phyloP scores from a whole-genome alignment of 2,329 filamentous ascomycete species.

The Knufia fluminis region DNA sequence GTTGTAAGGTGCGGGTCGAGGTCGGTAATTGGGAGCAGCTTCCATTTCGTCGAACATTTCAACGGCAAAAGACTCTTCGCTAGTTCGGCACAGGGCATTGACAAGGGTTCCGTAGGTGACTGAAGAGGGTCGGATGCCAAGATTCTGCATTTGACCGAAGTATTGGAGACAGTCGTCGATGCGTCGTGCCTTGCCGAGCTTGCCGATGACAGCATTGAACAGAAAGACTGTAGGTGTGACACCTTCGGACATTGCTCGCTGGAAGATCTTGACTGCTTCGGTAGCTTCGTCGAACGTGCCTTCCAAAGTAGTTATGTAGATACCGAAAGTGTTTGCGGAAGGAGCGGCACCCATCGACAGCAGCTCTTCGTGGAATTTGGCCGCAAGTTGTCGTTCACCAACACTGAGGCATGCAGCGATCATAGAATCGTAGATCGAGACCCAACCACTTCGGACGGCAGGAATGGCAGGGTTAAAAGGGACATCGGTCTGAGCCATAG shows the following conservation, averaged over 20 bases:
- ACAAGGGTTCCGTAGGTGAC: constrained; percentile 98
- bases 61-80: constrained; percentile 94
- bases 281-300: constrained; percentile 96
- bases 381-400: constrained; percentile 70
- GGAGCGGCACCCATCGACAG: constrained; percentile 83
- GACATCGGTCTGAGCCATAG: constrained; percentile 81
- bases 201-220: constrained; percentile 96
- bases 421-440: constrained; percentile 93
- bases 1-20: constrained; percentile 93
- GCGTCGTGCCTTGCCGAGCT: constrained; percentile 92
- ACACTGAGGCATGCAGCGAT: constrained; percentile 80
- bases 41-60: constrained; percentile 99
- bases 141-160: constrained; percentile 91
- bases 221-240: constrained; percentile 94
- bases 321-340: constrained; percentile 92
- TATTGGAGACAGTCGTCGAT: constrained; percentile 98
- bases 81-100: constrained; percentile 93
- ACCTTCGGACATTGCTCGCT: constrained; percentile 82
- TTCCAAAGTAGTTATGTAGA: constrained; percentile 99
- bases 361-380: constrained; percentile 83
- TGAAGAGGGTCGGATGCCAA: constrained; percentile 88
- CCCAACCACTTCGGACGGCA: constrained; percentile 89
- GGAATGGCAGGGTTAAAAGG: constrained; percentile 76
- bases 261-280: constrained; percentile 95
- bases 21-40: constrained; percentile 96